Base-by-base conservation (phyloP, 176 grass and related monocot species). In the Musa schizocarpa region DNA sequence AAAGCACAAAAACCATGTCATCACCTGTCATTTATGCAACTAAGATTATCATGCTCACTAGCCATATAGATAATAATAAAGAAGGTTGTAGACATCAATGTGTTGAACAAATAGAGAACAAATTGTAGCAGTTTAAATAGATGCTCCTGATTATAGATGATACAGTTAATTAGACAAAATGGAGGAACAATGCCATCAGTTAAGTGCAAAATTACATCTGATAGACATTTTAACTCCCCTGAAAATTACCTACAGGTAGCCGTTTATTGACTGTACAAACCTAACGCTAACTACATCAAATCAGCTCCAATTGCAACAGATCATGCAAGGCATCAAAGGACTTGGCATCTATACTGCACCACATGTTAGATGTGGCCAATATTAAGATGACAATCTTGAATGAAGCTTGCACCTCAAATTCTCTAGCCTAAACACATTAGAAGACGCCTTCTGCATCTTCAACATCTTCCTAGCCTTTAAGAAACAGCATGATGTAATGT, bases 361-460 rank as follows among this genome's bases (percentile, higher is more conserved):
- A 49, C 22, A 2, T 76, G 21, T 56, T 62, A 76, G 27, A 27
- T 63, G 17, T 63, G 19, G 29, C 25, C 23, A 56, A 63, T 63
- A 76, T 49, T 50, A 27, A 26, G 48, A 76, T 9, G 9, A 14
- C 50, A 11, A 53, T 9, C 19, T 17, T 77, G 62, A 77, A 76
- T 58, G 48, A 74, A 24, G 51, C 65, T n/a, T 24, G 63, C 53
- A 6, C 11, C 12, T 57, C 13, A 57, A 68, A 68, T 51, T 61
- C 56, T 78, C 64, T 43, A 53, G 71, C 52, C 71, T 66, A 76
- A 63, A 78, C 66, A 83, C 22, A 52, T 53, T 59, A 25, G 13
- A 63, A 65, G 24, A 56, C 3, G 74, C 59, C 34, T 63, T 34
- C 0, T 11, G 57, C 79, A 83, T 77, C 25, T 43, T 70, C 43